A percentile compares a stretch with the other conserved stretches of the same genome.
These are phyloP conservation scores for Kuraishia hungarica DNA, from an alignment of 805 yeast species.

Conservation along the genomic window DNA sequence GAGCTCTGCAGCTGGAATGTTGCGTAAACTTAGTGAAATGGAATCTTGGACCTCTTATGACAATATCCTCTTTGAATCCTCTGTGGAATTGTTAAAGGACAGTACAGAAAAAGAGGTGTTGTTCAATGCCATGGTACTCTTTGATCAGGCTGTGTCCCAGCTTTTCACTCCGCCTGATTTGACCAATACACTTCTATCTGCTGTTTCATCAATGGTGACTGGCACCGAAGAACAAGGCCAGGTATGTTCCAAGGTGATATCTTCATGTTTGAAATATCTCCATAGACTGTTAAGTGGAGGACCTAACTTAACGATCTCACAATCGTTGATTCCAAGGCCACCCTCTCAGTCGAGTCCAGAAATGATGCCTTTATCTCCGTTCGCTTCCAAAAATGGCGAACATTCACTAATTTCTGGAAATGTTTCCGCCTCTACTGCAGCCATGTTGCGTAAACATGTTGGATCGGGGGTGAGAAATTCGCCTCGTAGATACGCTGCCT, in stretches of 20 bases:
- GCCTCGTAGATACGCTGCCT: not conserved
- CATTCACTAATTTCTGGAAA: not conserved
- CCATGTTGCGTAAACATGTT: not conserved
- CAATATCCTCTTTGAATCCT: constrained; percentile 29
- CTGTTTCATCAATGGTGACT: not conserved
- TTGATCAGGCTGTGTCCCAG: constrained; percentile 36
- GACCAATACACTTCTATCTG: not conserved
- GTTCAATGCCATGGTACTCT: constrained; percentile 43
- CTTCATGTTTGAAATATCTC: not conserved
- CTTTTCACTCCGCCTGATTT: not conserved
- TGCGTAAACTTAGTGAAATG: constrained; percentile 39
- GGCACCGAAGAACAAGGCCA: not conserved
- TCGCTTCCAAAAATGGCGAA: not conserved
- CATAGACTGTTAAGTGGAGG: not conserved
- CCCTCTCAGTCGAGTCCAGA: not conserved
- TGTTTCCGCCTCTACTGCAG: not conserved
- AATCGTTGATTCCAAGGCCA: not conserved
- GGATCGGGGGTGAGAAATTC: not conserved
- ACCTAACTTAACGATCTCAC: not conserved
- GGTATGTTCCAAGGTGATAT: not conserved
- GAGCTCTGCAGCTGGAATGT: constrained; percentile 35
- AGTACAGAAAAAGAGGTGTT: constrained; percentile 45
- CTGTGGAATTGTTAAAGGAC: constrained; percentile 34
- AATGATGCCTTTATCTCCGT: not conserved
- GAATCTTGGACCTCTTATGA: constrained; percentile 49